Percentiles rank a stretch among this genome's conserved stretches.
Conservation (phyloP, 2,329 filamentous ascomycete species). For the Ascochyta fabae region DNA sequence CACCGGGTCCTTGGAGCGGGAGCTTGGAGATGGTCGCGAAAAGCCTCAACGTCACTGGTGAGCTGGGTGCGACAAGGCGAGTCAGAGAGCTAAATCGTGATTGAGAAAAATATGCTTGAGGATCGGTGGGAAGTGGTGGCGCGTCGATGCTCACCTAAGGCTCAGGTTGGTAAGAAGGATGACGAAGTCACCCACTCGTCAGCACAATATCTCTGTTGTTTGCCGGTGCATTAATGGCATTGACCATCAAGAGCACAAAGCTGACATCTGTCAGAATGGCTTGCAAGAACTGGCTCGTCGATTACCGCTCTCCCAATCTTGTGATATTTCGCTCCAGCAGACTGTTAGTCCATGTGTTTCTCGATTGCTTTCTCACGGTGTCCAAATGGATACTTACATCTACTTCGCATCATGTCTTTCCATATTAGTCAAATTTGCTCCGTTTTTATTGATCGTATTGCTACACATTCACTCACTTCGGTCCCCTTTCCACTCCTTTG, state of each 20-base stretch:
- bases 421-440: not conserved
- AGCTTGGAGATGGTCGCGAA: not conserved
- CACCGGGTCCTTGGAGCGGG: not conserved
- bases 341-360: not conserved
- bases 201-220: not conserved
- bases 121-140: not conserved
- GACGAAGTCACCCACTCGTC: not conserved
- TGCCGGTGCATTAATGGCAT: not conserved
- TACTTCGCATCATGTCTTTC: not conserved
- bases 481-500: not conserved
- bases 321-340: too few relatives aligned
- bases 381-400: not conserved
- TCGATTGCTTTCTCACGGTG: not conserved
- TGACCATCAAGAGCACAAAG: not conserved
- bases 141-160: not conserved
- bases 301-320: too few relatives aligned
- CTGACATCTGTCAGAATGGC: too few relatives aligned
- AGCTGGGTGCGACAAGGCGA: not conserved
- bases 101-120: not conserved
- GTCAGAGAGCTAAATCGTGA: not conserved
- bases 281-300: too few relatives aligned
- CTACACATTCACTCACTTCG: not conserved
- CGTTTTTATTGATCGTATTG: not conserved
- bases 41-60: not conserved
- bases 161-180: not conserved